Percentiles rank a stretch among this genome's conserved stretches.
Conservation (phyloP, 768 basidiomycete genomes). For the Lactarius evosmus region DNA sequence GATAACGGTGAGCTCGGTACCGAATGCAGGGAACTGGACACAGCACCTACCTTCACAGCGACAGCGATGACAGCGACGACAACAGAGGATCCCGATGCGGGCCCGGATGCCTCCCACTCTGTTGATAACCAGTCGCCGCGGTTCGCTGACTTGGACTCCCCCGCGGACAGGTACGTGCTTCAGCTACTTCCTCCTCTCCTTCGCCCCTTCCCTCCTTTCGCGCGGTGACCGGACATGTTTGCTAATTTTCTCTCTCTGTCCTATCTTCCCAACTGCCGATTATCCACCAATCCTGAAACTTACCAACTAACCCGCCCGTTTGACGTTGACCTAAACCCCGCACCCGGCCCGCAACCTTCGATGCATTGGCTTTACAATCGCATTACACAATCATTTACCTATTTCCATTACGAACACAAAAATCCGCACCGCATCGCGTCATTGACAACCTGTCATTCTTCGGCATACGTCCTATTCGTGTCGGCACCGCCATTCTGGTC, state of each 20-base stretch:
- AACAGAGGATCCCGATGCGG: constrained; percentile 22
- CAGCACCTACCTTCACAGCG: neutral
- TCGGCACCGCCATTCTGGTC: neutral
- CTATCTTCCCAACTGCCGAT: too few relatives aligned
- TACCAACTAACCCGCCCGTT: neutral
- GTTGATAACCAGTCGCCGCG: constrained; percentile 22
- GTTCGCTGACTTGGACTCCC: constrained; percentile 58
- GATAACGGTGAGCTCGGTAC: constrained; percentile 32
- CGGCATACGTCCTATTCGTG: neutral
- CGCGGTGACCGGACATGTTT: neutral
- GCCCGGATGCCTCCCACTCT: constrained; percentile 2
- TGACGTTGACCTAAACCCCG: constrained; percentile 9
- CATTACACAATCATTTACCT: neutral
- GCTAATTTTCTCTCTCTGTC: neutral
- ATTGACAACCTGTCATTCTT: neutral
- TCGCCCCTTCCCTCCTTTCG: constrained; percentile 3
- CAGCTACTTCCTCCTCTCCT: constrained; percentile 14
- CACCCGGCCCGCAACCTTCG: neutral
- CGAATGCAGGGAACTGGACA: constrained; percentile 27
- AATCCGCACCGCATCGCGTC: neutral
- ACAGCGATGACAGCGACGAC: neutral
- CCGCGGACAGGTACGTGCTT: constrained; percentile 55
- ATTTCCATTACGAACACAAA: neutral
- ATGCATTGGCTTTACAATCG: constrained; percentile 1
- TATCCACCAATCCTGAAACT: neutral